These are phyloP conservation scores for Nicotiana tabacum DNA, from an alignment of 257 asterid genomes.

Conservation along the genomic window DNA sequence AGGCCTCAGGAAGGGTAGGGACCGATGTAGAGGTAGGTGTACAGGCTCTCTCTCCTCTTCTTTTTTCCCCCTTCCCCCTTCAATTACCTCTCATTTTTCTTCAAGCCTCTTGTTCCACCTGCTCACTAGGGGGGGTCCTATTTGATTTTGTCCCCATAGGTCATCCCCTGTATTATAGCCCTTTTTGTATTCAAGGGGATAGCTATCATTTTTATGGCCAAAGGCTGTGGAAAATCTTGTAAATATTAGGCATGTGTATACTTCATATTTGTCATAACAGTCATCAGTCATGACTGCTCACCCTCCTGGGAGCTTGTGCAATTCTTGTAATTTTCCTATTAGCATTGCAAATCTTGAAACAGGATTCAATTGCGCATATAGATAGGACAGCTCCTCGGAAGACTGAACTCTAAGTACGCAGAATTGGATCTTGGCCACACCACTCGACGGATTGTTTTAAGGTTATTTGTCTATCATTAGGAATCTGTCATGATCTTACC, in stretches of 20 bases:
- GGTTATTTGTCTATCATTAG: neutral
- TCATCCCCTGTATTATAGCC: conserved; percentile 25
- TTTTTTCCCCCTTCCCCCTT: conserved; percentile 16
- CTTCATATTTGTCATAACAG: neutral
- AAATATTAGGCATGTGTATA: conserved; percentile 15
- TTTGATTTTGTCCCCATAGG: conserved; percentile 31
- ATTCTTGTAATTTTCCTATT: conserved; percentile 19
- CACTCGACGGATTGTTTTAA: neutral
- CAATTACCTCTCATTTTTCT: conserved; percentile 16
- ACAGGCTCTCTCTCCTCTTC: conserved; percentile 54
- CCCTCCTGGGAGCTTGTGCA: conserved; percentile 15
- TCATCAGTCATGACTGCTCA: neutral
- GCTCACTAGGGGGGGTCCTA: conserved; percentile 38
- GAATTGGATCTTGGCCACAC: neutral
- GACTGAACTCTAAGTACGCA: neutral
- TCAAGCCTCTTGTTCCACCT: conserved; percentile 14
- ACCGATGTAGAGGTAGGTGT: conserved; percentile 57
- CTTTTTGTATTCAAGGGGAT: conserved; percentile 25
- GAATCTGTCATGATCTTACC: neutral
- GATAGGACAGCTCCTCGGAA: neutral
- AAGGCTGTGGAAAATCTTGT: conserved; percentile 72
- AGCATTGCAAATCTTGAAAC: neutral
- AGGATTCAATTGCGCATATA: neutral
- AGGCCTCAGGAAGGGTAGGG: conserved; percentile 47
- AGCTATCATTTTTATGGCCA: conserved; percentile 61